Conservation (phyloP, 306 rosid genomes). For the Quillaja saponaria region DNA sequence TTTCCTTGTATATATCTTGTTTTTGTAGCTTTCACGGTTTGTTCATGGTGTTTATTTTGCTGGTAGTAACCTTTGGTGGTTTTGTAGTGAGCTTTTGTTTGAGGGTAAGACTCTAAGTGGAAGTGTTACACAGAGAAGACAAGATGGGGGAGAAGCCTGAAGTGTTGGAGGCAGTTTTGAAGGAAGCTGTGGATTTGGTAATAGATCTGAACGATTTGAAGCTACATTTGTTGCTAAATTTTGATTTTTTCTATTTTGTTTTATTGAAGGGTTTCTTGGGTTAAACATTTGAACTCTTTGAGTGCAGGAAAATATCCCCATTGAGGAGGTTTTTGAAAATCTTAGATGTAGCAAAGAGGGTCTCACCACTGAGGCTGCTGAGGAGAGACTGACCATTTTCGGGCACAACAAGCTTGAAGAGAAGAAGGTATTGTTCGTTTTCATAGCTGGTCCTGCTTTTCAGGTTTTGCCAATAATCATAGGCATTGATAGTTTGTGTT, state of each 20-base stretch:
- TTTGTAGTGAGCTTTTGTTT: constrained; percentile 47
- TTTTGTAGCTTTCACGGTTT: constrained; percentile 27
- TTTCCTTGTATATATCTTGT: constrained; percentile 17
- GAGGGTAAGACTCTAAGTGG: constrained; percentile 6
- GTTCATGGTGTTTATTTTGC: constrained; percentile 25
- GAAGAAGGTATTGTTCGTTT: constrained; percentile 51
- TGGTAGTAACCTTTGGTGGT: constrained; percentile 42
- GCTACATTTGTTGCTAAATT: constrained; percentile 19
- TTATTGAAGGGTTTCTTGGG: constrained; percentile 13
- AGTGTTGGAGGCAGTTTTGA: constrained; percentile 86
- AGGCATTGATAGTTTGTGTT: not conserved
- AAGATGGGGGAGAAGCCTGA: constrained; percentile 75
- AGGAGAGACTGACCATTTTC: constrained; percentile 76
- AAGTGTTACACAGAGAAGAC: constrained; percentile 13
- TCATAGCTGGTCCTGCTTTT: not conserved
- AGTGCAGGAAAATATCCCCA: constrained; percentile 93
- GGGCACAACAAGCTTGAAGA: constrained; percentile 98
- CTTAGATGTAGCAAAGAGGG: constrained; percentile 96
- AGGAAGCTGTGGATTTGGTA: constrained; percentile 99
- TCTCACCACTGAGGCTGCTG: constrained; percentile 82
- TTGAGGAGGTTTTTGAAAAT: constrained; percentile 93
- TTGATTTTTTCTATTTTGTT: constrained; percentile 18
- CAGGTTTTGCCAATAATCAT: constrained; percentile 3
- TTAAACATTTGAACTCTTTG: constrained; percentile 18
- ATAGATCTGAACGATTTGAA: constrained; percentile 55